A percentile compares a stretch with the other conserved stretches of the same genome.
Evolutionary conservation across 1,284 basidiomycete genomes (phyloP).

Genomic region (Papiliotrema laurentii): DNA sequence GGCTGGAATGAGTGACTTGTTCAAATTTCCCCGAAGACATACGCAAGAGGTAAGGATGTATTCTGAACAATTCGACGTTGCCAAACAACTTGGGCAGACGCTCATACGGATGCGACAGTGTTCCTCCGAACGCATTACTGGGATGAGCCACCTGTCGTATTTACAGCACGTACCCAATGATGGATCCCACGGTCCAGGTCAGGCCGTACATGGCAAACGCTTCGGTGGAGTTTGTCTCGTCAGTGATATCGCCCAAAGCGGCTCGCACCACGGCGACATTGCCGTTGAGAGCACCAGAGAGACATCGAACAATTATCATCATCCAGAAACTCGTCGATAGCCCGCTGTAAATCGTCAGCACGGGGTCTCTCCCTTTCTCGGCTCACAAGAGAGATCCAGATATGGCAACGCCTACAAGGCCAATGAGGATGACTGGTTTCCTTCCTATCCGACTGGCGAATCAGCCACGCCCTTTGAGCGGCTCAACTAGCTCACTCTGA

Average conservation of each 20-base stretch:
- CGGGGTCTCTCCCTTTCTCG: too few relatives aligned
- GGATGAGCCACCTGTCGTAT: background rate
- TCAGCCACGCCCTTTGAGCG: too few relatives aligned
- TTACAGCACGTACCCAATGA: slow-evolving; percentile 29
- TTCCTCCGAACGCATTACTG: slow-evolving; percentile 35
- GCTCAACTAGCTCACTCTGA: slow-evolving; percentile 38
- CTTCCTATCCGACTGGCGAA: slow-evolving; percentile 36
- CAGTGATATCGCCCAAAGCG: slow-evolving; percentile 44
- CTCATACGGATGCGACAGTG: slow-evolving; percentile 48
- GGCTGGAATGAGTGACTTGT: slow-evolving; percentile 14
- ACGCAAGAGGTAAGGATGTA: slow-evolving; percentile 51
- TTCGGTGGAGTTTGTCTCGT: slow-evolving; percentile 44
- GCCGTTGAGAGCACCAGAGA: slow-evolving; percentile 41
- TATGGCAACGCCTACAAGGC: slow-evolving; percentile 38
- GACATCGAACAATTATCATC: slow-evolving; percentile 38
- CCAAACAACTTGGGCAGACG: slow-evolving; percentile 49
- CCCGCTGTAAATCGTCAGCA: slow-evolving; percentile 23
- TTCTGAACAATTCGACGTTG: slow-evolving; percentile 32
- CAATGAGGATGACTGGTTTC: slow-evolving; percentile 40
- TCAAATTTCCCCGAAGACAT: slow-evolving; percentile 7
- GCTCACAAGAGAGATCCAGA: slow-evolving; percentile 39
- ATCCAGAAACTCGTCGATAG: slow-evolving; percentile 38
- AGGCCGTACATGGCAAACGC: slow-evolving; percentile 47
- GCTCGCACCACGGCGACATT: slow-evolving; percentile 47
- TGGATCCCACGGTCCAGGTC: slow-evolving; percentile 43